Evolutionary conservation across 2,329 filamentous ascomycete genomes (phyloP).

Genomic region (Fusarium sulawesiense): DNA sequence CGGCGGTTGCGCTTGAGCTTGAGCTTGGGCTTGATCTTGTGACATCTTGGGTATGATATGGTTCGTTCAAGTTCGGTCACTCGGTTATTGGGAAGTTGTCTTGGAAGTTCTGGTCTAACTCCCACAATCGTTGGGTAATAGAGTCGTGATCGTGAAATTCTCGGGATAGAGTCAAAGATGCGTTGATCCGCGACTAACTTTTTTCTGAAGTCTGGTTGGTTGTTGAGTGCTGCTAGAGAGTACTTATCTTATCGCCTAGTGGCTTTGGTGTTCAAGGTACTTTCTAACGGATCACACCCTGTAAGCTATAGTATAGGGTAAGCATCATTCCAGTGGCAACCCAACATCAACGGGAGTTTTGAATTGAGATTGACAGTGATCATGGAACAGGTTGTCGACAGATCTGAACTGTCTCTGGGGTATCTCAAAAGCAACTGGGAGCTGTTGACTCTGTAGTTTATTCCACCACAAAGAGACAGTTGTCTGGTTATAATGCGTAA

Average conservation of each 20-base stretch:
- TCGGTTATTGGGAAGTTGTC: neutral
- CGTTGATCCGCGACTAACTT: conserved; percentile 27
- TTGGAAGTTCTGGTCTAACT: neutral
- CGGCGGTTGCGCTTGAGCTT: conserved; percentile 40
- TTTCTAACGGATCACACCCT: neutral
- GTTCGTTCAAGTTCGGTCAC: neutral
- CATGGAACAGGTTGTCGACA: neutral
- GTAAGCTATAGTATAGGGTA: neutral
- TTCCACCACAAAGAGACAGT: neutral
- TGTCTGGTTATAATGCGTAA: neutral
- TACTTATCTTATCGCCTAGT: neutral
- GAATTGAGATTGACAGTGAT: neutral
- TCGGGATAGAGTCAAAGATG: conserved; percentile 12
- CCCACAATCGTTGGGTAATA: neutral
- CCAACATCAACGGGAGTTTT: neutral
- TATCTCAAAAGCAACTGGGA: neutral
- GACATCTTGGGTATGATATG: conserved; percentile 42
- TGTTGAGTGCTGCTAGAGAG: neutral
- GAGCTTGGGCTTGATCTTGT: conserved; percentile 41
- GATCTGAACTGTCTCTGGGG: neutral
- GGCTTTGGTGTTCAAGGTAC: neutral
- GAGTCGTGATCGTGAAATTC: conserved; percentile 14
- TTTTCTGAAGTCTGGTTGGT: conserved; percentile 29
- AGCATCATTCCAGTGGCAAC: neutral
- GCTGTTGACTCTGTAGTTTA: neutral